Evolutionary conservation across 805 yeast species (phyloP), one percentile per base, ranked within the genome.

Genomic region (Saccharomycopsis sp.): DNA sequence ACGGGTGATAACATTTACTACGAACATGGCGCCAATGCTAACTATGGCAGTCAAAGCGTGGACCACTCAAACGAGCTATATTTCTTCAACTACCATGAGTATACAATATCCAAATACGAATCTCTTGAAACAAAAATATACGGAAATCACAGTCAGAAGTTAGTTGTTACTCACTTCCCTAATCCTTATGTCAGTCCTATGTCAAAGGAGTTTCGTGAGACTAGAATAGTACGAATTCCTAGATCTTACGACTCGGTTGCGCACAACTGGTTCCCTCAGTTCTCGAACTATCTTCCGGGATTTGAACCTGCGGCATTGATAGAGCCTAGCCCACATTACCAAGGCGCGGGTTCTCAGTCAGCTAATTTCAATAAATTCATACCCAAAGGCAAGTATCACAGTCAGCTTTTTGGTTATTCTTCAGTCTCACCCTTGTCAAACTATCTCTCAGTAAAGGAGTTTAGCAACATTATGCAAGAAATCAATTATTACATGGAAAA

Each of bases 11-110:
- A 18, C 23, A 12, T 14, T 18, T 46, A 46, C 12, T 18, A 46
- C 50, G 23, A 9, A 18, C 23, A 12, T 14, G n/a, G 12, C 50
- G 12, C 23, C 8, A 14, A 2, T 46, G 23, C 23, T 18, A 18
- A 18, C n/a, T 9, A 14, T 46, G 23, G 12, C 16, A 18, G 14
- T 46, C 50, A 18, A 12, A 12, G 12, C n/a, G 37, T 29, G 37
- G 12, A 12, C 12, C 5, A 29, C 12, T 7, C 37, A 5, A 34
- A 34, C 24, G 46, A 47, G 40, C 68, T 75, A 0, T 57, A 73
- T 9, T 84, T 82, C 66, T 86, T 83, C 76, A 86, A 87, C 66
- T 85, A 84, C 64, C 89, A 86, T 65, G 91, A 86, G 66, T 83
- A 73, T 64, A 63, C 78, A 2, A 71, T 72, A 2, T 15, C 47